Base-by-base conservation (phyloP, 768 basidiomycete genomes). In the Leccinum sublutescens region DNA sequence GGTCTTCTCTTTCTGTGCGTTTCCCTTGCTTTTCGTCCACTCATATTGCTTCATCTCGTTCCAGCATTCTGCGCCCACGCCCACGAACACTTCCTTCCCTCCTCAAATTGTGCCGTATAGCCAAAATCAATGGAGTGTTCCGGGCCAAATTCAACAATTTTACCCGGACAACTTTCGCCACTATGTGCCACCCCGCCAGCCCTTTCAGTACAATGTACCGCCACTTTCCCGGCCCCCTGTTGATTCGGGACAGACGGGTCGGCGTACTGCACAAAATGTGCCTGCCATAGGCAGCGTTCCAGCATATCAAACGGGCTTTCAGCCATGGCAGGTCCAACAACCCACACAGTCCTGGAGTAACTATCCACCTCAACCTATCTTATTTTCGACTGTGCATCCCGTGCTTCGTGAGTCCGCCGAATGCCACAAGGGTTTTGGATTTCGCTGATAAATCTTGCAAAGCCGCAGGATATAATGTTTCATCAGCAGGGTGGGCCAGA, bases 1-100 rank as follows among this genome's bases (percentile, higher is more conserved):
- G 53, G 48, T 23, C 63, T 36, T 54, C 61, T 54, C n/a, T 54
- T 33, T 52, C 57, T 15, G 70, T 72, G 62, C 27, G 12, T 52
- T 55, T 5, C 12, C 38, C 14, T 51, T 12, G 25, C 15, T 51
- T 12, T 38, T 52, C 23, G 7, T 51, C 29, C 40, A 47, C 60
- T 64, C 27, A 70, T 19, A n/a, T 56, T 25, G 15, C 11, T 58
- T 21, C 31, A 25, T 23, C 50, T 55, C 8, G n/a, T 34, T 60
- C 23, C n/a, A 71, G 69, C 33, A 60, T 55, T 33, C 57, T 21
- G 36, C 58, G 12, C 31, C 59, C 27, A 8, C 48, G 15, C 17
- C 38, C 5, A 17, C 50, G 21, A 21, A 36, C 3, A 19, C 45
- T 19, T 38, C 49, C 17, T 27, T 36, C 14, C 25, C 6, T 10